Evolutionary conservation across 2,329 filamentous ascomycete species (phyloP).

Genomic region (Aspergillus nomiae): DNA sequence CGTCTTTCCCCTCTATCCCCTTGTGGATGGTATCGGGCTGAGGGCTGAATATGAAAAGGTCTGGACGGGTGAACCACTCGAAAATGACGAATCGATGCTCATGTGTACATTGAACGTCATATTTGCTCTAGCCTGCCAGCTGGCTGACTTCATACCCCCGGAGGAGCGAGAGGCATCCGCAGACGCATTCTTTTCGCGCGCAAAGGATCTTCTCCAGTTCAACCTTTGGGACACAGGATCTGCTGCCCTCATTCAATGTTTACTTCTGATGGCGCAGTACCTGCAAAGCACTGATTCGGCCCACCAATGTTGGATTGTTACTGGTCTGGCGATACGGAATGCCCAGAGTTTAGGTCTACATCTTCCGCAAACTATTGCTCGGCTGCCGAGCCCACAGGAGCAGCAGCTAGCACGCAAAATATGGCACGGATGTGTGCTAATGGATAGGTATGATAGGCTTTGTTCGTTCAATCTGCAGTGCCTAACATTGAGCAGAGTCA

Average conservation of each 20-base stretch:
- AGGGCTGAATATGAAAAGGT: conserved; percentile 43
- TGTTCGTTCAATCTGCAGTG: no score
- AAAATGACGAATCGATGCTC: conserved; percentile 46
- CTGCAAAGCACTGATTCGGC: conserved; percentile 52
- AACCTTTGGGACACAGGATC: conserved; percentile 49
- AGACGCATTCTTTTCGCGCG: conserved; percentile 46
- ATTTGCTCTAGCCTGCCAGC: conserved; percentile 50
- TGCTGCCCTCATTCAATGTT: conserved; percentile 49
- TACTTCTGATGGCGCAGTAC: conserved; percentile 53
- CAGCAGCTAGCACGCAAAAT: conserved; percentile 34
- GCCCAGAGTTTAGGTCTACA: conserved; percentile 53
- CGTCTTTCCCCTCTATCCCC: conserved; percentile 51
- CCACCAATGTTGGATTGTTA: conserved; percentile 54
- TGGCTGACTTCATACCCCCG: conserved; percentile 44
- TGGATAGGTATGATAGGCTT: conserved; percentile 33
- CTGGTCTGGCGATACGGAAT: conserved; percentile 49
- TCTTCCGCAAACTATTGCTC: conserved; percentile 40
- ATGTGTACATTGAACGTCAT: conserved; percentile 51
- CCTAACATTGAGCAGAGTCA: conserved; percentile 24
- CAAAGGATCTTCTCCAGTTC: conserved; percentile 46
- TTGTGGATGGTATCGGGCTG: conserved; percentile 44
- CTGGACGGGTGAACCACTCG: conserved; percentile 42
- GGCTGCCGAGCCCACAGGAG: conserved; percentile 27
- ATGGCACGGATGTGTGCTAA: conserved; percentile 41
- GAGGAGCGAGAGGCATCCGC: conserved; percentile 46